Percentiles rank a stretch among this genome's conserved stretches.
These are phyloP conservation scores for Arthroderma sp. DNA, from an alignment of 2,329 filamentous ascomycete species.

Conservation along the genomic window DNA sequence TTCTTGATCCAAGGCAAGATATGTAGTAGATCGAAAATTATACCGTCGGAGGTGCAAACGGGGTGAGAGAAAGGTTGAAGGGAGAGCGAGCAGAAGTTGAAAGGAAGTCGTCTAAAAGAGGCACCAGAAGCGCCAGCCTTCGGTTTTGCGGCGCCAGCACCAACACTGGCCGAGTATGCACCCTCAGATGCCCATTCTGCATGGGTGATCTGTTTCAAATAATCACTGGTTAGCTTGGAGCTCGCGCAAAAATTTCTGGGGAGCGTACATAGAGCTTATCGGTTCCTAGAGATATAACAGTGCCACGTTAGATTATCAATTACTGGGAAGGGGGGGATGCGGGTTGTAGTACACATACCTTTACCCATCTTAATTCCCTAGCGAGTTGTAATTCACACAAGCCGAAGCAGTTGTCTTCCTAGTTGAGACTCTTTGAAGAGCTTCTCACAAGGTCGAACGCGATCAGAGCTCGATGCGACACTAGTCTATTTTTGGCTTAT, in stretches of 20 bases:
- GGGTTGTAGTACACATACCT: constrained; percentile 19
- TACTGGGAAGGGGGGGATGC: neutral
- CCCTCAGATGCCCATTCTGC: constrained; percentile 93
- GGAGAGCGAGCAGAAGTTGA: constrained; percentile 94
- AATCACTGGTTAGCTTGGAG: constrained; percentile 9
- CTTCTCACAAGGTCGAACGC: too few species aligned
- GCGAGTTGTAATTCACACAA: too few species aligned
- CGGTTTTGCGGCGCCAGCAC: constrained; percentile 48
- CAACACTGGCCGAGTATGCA: constrained; percentile 69
- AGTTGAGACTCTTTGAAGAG: too few species aligned
- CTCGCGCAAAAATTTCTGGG: neutral
- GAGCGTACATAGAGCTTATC: constrained; percentile 37
- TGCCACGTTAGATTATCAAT: too few species aligned
- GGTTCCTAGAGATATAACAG: constrained; percentile 24
- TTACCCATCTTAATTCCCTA: constrained; percentile 13
- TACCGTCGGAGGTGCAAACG: constrained; percentile 77
- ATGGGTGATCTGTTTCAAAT: constrained; percentile 61
- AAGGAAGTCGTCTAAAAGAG: constrained; percentile 78
- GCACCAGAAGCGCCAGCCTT: constrained; percentile 40
- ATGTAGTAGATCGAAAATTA: constrained; percentile 88
- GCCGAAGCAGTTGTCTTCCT: too few species aligned
- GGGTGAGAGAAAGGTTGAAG: constrained; percentile 91
- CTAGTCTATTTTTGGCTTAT: too few species aligned
- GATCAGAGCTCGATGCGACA: too few species aligned
- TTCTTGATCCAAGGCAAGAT: constrained; percentile 91